Evolutionary conservation across 495 filamentous ascomycete genomes (phyloP), one percentile per base, ranked within the genome.

Genomic region (Pyronema domesticum): DNA sequence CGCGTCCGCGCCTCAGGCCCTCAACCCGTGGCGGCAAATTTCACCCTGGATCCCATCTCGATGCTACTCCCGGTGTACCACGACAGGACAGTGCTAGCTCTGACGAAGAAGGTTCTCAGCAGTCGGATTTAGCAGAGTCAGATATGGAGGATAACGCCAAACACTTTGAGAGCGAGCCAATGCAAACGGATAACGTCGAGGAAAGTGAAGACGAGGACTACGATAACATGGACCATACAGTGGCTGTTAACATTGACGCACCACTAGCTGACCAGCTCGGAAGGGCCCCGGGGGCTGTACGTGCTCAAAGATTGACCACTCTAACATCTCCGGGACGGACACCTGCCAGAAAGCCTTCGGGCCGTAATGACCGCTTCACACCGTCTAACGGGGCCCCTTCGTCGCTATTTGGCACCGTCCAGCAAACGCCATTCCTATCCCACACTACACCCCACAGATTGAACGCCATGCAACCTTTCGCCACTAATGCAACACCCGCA

Each of bases 391-490:
- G 8, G 18, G 23, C 54, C 3, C 55, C 56, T 7, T 57, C 62
- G 14, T 64, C 55, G 39, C 51, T 54, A 30, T 65, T 56, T 64
- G 66, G 50, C 48, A 67, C 54, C 57, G 63, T 56, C 46, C 58
- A 8, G 55, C 64, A 56, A 54, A 58, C 15, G 58, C 67, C 50
- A 43, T 65, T 57, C 35, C 67, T 55, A 47, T 67, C 37, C 56
- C 57, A 55, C 54, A 64, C 58, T 30, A 68, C 51, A 5, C 62
- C 62, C 18, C 60, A 64, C 15, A 64, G 58, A 46, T 44, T 63
- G 57, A 63, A 63, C 37, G 50, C 60, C 7, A 59, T 63, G 14
- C 53, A 63, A 33, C 48, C 61, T 18, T 17, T 57, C 51, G 15
- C 57, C 60, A 5, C 44, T 33, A 46, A 40, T 57, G 14, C 50